These are phyloP conservation scores for Salvia splendens DNA, from an alignment of 257 asterid genomes.

Conservation along the genomic window DNA sequence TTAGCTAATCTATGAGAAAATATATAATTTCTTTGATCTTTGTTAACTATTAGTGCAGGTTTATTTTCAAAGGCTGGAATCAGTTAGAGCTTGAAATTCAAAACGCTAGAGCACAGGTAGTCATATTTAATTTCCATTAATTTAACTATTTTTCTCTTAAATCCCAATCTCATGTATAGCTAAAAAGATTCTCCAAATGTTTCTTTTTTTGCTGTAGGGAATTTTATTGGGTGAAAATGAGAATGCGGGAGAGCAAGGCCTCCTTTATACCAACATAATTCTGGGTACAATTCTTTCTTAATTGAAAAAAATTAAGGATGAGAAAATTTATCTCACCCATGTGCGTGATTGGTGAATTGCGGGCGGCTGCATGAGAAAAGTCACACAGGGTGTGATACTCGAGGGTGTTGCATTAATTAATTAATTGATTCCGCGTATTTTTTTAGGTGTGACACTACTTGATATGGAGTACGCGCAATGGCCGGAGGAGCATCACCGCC, in stretches of 20 bases:
- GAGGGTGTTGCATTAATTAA: background rate
- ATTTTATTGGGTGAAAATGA: slow-evolving; percentile 55
- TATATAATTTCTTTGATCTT: too few relatives aligned
- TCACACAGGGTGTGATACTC: background rate
- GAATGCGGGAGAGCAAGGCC: slow-evolving; percentile 55
- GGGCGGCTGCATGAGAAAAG: background rate
- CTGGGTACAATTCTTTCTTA: slow-evolving; percentile 40
- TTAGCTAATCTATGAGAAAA: too few relatives aligned
- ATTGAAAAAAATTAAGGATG: background rate
- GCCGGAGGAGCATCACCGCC: slow-evolving; percentile 72
- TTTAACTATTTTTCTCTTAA: background rate
- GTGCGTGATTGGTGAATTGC: background rate
- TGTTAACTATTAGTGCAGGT: too few relatives aligned
- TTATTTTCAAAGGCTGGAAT: too few relatives aligned
- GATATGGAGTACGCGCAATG: slow-evolving; percentile 79
- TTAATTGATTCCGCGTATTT: background rate
- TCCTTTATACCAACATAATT: slow-evolving; percentile 42
- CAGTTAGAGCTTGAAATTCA: too few relatives aligned
- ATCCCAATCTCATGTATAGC: background rate
- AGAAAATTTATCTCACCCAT: background rate
- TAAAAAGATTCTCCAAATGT: background rate
- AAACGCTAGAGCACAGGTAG: too few relatives aligned
- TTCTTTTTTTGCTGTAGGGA: slow-evolving; percentile 45
- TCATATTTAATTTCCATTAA: too few relatives aligned
- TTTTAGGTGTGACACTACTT: slow-evolving; percentile 48